Percentiles rank a stretch among this genome's conserved stretches.
Conservation (phyloP, 192 early-diverging fungal species). For the Umbelopsis sp. region DNA sequence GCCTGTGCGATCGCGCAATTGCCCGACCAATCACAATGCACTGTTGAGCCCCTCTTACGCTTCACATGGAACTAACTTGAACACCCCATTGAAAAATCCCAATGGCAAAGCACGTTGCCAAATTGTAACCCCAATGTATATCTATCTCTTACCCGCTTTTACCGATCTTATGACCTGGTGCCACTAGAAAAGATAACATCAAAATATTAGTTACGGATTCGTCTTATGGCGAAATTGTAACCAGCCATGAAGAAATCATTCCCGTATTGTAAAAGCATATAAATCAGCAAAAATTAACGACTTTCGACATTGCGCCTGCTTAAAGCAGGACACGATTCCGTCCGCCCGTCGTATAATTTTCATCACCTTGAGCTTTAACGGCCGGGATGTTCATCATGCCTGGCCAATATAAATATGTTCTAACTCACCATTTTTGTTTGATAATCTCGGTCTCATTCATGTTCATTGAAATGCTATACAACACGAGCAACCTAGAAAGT, state of each 20-base stretch:
- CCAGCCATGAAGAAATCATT: too few species aligned
- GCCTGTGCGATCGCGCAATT: slow-evolving; percentile 7
- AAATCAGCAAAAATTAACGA: slow-evolving; percentile 20
- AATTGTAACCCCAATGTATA: not conserved
- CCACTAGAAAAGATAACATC: too few species aligned
- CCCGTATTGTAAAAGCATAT: not conserved
- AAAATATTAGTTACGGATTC: too few species aligned
- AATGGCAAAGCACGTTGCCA: not conserved
- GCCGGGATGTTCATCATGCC: not conserved
- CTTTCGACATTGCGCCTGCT: slow-evolving; percentile 11
- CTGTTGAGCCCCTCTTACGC: not conserved
- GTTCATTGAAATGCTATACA: too few species aligned
- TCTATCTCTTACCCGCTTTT: too few species aligned
- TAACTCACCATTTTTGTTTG: not conserved
- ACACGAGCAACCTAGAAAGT: too few species aligned
- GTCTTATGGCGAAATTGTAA: too few species aligned
- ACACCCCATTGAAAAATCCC: slow-evolving; percentile 3
- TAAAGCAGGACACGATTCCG: slow-evolving; percentile 17
- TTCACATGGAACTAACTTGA: not conserved
- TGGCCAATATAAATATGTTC: not conserved
- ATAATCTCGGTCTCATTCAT: too few species aligned
- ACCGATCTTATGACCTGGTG: too few species aligned
- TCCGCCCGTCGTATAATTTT: slow-evolving; percentile 19
- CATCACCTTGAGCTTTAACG: slow-evolving; percentile 1
- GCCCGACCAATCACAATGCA: not conserved